Evolutionary conservation across 257 asterid species (phyloP).

Genomic region (Schizonepeta tenuifolia): DNA sequence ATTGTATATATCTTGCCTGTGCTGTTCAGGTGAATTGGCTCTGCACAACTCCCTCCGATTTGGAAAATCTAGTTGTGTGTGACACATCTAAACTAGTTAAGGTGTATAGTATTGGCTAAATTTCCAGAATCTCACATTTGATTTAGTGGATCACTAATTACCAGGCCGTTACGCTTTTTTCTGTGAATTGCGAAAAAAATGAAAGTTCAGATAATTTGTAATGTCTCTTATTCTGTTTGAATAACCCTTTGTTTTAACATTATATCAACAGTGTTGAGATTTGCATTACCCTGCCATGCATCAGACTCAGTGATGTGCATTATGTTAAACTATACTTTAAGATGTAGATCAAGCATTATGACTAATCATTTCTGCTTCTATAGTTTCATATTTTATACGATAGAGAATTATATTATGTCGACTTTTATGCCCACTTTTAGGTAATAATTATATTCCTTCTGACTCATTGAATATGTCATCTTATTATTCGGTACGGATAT

Average conservation of each 20-base stretch:
- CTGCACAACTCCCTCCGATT: slow-evolving; percentile 77
- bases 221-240: not conserved
- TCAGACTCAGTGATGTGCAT: too few species aligned
- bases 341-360: not conserved
- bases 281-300: not conserved
- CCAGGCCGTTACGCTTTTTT: not conserved
- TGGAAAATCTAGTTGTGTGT: slow-evolving; percentile 85
- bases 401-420: not conserved
- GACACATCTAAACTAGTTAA: slow-evolving; percentile 88
- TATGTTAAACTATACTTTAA: too few species aligned
- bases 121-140: not conserved
- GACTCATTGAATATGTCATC: too few species aligned
- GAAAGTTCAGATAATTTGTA: not conserved
- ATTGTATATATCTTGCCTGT: slow-evolving; percentile 16
- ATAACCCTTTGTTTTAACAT: not conserved
- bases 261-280: not conserved
- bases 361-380: not conserved
- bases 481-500: too few species aligned
- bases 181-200: not conserved
- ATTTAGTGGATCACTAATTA: not conserved
- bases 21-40: slow-evolving; percentile 84
- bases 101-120: slow-evolving; percentile 62
- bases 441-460: too few species aligned
- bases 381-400: not conserved
- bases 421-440: too few species aligned